phyloP scores from a whole-genome alignment of 371 early-diverging fungal species.

The Chytridium lagenaria region DNA sequence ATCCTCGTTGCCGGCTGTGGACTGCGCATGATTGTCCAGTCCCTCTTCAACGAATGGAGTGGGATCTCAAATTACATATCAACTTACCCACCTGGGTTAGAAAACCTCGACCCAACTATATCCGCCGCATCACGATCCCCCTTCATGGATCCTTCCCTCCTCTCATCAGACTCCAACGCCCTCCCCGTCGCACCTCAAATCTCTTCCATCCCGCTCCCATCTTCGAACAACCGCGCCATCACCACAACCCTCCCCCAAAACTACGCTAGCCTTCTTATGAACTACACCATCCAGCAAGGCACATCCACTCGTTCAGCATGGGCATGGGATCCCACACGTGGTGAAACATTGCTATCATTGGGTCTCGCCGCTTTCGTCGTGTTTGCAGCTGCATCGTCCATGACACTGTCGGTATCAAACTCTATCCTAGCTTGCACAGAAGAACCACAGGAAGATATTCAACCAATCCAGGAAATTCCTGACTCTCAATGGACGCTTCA shows the following conservation, averaged over 20 bases:
- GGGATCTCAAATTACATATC: neutral
- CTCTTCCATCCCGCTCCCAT: too few species aligned
- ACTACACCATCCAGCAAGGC: conserved; percentile 14
- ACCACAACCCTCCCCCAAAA: neutral
- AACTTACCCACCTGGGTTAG: neutral
- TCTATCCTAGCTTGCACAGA: neutral
- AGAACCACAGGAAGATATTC: neutral
- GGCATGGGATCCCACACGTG: conserved; percentile 12
- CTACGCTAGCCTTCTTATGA: neutral
- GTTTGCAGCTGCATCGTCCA: neutral
- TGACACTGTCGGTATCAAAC: neutral
- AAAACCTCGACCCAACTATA: neutral
- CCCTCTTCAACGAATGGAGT: neutral
- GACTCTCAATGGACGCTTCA: neutral
- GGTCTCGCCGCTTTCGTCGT: conserved; percentile 3
- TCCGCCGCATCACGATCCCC: neutral
- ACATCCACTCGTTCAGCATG: too few species aligned
- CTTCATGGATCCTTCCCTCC: neutral
- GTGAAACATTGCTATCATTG: conserved; percentile 7
- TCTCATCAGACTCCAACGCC: neutral
- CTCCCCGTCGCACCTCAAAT: neutral
- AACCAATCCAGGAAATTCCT: neutral
- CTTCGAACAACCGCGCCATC: too few species aligned
- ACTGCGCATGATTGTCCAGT: neutral
- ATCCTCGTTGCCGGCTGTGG: neutral